Base-by-base conservation (phyloP, 139 green algal genomes). In the Axilococcus clingmanii region DNA sequence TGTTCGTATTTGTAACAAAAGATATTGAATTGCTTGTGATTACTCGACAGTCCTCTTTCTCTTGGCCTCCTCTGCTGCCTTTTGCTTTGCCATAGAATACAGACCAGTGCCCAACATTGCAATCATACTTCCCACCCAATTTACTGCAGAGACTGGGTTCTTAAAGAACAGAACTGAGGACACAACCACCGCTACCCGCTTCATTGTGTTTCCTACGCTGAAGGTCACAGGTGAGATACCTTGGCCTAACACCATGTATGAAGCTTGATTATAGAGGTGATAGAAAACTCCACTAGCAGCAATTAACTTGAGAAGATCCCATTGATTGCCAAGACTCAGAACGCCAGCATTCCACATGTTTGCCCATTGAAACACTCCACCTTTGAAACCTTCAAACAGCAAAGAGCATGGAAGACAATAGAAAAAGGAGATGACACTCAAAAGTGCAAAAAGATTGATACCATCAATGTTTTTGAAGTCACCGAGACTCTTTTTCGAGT, bases 371-470 rank as follows among this genome's bases (percentile, higher is more conserved):
- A 52, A 61, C 9, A 50, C 52, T 1, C 61, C 53, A 40, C 61
- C 61, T 46, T 56, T 51, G 37, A 60, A 59, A 20, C 55, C 62
- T 68, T 94, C 85, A 25, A 89, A 50, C 9, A 76, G 14, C 23
- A 81, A 32, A 0, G 82, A 78, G 7, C 70, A 69, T 19, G 85
- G 85, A n/a, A 71, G 48, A 57, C 77, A 87, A 65, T 80, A 89
- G 4, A 90, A 3, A 24, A 93, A 66, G 9, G 80, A 87, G 2
- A 77, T 71, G 42, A 93, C 84, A 52, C 78, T 88, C 40, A 94
- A 82, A 42, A 94, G 69, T 17, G 75, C 85, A 69, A 94, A 94
- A 43, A 94, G 74, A 71, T 94, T 94, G 71, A 93, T 94, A 47
- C 85, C 85, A 46, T 93, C 82, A n/a, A 94, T 81, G 52, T 87